These are phyloP conservation scores for Cytospora schulzeri DNA, from an alignment of 2,329 filamentous ascomycete genomes.

Conservation along the genomic window DNA sequence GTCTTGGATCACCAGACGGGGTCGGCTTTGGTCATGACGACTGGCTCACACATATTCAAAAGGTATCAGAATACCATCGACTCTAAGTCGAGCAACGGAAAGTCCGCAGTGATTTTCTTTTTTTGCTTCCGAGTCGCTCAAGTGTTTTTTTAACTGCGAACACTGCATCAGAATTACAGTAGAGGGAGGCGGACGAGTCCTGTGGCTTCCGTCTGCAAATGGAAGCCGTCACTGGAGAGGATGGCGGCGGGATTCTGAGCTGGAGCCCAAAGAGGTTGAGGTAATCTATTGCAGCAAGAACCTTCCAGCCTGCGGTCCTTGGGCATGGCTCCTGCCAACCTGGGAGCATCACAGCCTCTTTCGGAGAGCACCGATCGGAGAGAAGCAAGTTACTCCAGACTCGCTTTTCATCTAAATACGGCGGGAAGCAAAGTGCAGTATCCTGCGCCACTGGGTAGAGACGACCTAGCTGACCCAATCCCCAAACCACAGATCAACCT, in stretches of 20 bases:
- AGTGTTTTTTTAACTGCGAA: constrained; percentile 11
- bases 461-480: background rate
- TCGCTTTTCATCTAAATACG: background rate
- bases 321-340: background rate
- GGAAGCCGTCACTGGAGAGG: background rate
- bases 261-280: background rate
- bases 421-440: background rate
- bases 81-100: background rate
- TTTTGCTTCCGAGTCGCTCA: constrained; percentile 4
- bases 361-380: background rate
- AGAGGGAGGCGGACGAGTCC: background rate
- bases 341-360: background rate
- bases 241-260: background rate
- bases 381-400: background rate
- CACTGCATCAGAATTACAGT: constrained; percentile 15
- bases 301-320: background rate
- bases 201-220: background rate
- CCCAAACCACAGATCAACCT: background rate
- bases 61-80: constrained; percentile 5
- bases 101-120: background rate
- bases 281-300: background rate
- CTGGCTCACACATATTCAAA: constrained; percentile 7
- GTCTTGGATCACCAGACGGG: constrained; percentile 3
- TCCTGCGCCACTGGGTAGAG: constrained; percentile 3
- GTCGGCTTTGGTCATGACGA: background rate